These are phyloP conservation scores for Vaccinium vitisidaea DNA, from an alignment of 148 eudicot genomes.

Conservation along the genomic window DNA sequence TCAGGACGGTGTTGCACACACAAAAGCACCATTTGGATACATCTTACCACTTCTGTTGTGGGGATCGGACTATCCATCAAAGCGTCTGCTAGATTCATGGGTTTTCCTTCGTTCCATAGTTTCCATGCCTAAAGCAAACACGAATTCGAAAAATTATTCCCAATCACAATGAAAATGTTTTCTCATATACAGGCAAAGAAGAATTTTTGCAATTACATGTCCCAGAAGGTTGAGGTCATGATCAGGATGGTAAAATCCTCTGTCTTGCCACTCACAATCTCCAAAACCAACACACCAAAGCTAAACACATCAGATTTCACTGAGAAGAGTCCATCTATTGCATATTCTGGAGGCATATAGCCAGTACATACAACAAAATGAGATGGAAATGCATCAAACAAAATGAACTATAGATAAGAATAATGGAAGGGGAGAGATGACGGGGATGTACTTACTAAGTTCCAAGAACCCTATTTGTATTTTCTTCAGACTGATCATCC, in stretches of 20 bases:
- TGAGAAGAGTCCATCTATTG: constrained; percentile 39
- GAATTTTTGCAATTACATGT: constrained; percentile 21
- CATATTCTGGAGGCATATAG: constrained; percentile 60
- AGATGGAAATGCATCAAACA: neutral
- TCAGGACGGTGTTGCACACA: no score
- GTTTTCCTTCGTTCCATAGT: constrained; percentile 19
- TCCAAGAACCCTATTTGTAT: constrained; percentile 17
- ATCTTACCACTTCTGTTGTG: neutral
- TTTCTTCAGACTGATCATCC: constrained; percentile 12
- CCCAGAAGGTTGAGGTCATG: constrained; percentile 38
- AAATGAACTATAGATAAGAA: neutral
- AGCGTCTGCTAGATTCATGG: neutral
- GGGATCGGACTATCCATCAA: neutral
- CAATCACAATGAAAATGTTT: no score
- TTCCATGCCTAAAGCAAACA: constrained; percentile 24
- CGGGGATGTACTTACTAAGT: constrained; percentile 8
- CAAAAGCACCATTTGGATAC: no score
- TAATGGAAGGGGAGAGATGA: neutral
- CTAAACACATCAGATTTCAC: constrained; percentile 51
- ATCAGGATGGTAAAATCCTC: constrained; percentile 25
- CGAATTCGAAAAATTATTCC: no score
- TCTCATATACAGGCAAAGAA: no score
- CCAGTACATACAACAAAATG: constrained; percentile 27
- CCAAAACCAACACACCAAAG: constrained; percentile 48
- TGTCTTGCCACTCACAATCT: constrained; percentile 39